phyloP scores from a whole-genome alignment of 2,329 filamentous ascomycete species.

The Hypoxylon sp. region DNA sequence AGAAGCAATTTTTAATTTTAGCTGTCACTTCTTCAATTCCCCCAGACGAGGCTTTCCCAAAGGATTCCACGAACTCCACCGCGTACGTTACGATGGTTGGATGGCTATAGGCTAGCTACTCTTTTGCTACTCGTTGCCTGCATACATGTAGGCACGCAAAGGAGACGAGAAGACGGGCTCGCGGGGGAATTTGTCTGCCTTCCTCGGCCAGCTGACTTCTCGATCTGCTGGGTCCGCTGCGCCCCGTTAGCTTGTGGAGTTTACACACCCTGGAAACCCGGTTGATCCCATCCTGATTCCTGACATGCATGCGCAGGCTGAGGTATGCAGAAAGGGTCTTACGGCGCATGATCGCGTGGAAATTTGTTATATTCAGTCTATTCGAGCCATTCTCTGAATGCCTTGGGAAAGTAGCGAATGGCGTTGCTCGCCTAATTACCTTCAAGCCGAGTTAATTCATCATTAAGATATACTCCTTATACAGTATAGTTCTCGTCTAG shows the following conservation, averaged over 20 bases:
- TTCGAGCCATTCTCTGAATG: conserved; percentile 25
- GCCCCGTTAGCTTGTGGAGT: conserved; percentile 17
- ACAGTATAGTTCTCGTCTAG: neutral
- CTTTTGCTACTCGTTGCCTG: too few species aligned
- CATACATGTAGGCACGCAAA: neutral
- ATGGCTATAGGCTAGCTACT: neutral
- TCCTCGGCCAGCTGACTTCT: conserved; percentile 10
- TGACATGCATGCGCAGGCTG: conserved; percentile 16
- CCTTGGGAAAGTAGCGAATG: conserved; percentile 13
- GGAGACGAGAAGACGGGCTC: neutral
- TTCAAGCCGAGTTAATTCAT: too few species aligned
- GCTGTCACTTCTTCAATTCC: too few species aligned
- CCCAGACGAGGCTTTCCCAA: conserved; percentile 17
- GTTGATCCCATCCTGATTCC: neutral
- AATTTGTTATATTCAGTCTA: conserved; percentile 13
- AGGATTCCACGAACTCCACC: conserved; percentile 15
- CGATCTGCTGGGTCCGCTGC: conserved; percentile 20
- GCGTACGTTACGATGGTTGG: conserved; percentile 1
- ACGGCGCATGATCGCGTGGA: conserved; percentile 25
- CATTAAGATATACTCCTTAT: conserved; percentile 2
- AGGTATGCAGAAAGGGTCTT: conserved; percentile 1
- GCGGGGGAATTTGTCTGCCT: neutral
- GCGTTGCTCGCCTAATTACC: conserved; percentile 13
- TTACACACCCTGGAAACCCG: neutral
- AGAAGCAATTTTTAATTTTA: neutral